phyloP scores from a whole-genome alignment of 2,329 filamentous ascomycete species.

The Apiospora saccharicola region DNA sequence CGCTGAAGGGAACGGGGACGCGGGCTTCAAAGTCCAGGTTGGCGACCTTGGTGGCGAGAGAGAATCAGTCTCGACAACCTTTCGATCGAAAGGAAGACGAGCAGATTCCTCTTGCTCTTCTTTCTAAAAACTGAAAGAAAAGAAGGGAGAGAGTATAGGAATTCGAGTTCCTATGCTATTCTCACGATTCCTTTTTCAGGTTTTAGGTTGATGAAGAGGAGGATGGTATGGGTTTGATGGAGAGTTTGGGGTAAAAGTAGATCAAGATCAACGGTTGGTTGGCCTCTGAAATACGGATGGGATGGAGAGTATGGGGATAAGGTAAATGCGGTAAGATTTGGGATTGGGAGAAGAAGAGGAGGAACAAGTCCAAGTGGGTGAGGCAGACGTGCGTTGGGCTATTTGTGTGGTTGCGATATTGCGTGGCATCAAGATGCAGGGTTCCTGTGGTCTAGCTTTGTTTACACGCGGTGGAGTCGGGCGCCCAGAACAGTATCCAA shows the following conservation, averaged over 20 bases:
- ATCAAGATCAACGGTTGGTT: constrained; percentile 17
- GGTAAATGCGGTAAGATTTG: constrained; percentile 15
- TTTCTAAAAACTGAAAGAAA: constrained; percentile 55
- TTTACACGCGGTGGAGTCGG: constrained; percentile 28
- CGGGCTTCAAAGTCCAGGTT: constrained; percentile 99
- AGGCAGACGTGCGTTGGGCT: constrained; percentile 24
- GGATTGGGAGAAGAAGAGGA: constrained; percentile 21
- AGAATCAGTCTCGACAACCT: constrained; percentile 55
- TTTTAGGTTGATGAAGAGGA: constrained; percentile 36
- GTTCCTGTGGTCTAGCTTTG: constrained; percentile 29
- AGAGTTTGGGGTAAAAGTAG: constrained; percentile 19
- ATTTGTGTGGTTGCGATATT: constrained; percentile 26
- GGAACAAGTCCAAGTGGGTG: constrained; percentile 23
- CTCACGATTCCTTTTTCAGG: constrained; percentile 42
- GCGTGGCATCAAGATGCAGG: constrained; percentile 29
- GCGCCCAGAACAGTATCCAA: constrained; percentile 15
- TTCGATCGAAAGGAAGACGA: constrained; percentile 69
- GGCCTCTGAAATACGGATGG: constrained; percentile 18
- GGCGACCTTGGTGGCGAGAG: constrained; percentile 73
- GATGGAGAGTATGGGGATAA: constrained; percentile 24
- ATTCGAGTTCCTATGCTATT: constrained; percentile 42
- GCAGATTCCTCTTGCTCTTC: constrained; percentile 72
- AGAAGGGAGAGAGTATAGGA: constrained; percentile 49
- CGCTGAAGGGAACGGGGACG: constrained; percentile 99
- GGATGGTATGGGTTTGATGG: constrained; percentile 42